Base-by-base conservation (phyloP, 2,329 filamentous ascomycete genomes). In the Aspergillus calidoustus region DNA sequence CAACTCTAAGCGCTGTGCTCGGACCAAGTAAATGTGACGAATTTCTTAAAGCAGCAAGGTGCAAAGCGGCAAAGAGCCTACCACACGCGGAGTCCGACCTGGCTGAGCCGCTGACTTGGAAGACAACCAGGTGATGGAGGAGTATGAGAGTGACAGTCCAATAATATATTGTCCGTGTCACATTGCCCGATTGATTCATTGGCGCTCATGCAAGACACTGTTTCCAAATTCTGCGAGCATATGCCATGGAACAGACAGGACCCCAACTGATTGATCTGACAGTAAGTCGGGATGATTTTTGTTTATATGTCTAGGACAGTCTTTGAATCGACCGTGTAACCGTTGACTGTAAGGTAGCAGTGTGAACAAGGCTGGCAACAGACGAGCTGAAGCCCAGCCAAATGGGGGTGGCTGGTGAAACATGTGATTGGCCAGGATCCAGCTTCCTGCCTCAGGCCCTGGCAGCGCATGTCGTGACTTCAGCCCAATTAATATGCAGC, bases 331-430 rank as follows among this genome's bases (percentile, higher is more conserved):
- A 41, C 11, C 17, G 34, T 41, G 34, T 41, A 41, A 41, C 34
- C 34, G 15, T 41, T 11, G 11, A 41, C 34, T 15, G 34, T 41
- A 41, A 41, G 19, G 19, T 19, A 19, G 19, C 34, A 38, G 34
- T 46, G 43, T 31, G 47, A 34, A 41, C 38, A 17, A 49, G 31
- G 41, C n/a, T 56, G 44, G 38, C 49, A 51, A 46, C 28, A 38
- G 48, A 25, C 50, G 31, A 38, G 50, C 43, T 41, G 48, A 51
- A 15, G 51, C 57, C 49, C 46, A 47, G 54, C 55, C 43, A 59
- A 64, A 59, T 54, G 31, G 44, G 28, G 62, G 60, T 61, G 63
- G 63, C 63, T 65, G 63, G 63, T 61, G 57, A 43, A 51, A 34
- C 50, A 59, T 57, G 60, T 64, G 60, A 64, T 62, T 61, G 59